Evolutionary conservation across 2,329 filamentous ascomycete genomes (phyloP), one percentile per base, ranked within the genome.

Genomic region (Kalmusia sp.): DNA sequence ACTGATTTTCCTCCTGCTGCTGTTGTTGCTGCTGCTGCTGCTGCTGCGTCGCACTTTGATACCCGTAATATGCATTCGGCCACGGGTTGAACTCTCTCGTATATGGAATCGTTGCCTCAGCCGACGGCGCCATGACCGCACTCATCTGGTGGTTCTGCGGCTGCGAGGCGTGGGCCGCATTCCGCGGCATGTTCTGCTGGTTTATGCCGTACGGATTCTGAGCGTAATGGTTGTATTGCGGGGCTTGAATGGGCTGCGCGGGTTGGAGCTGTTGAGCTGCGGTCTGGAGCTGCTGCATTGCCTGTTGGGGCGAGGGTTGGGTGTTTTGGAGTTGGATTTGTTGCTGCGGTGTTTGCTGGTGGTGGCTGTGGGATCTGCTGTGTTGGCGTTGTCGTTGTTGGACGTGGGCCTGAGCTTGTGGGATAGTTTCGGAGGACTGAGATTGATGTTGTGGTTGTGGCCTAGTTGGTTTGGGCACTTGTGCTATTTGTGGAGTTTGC

Each of bases 1-100:
- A 72, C 37, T 68, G 64, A 41, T 67, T 62, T 31, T 66, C 62
- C 34, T 66, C 64, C 25, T 64, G 64, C 8, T 55, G 58, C 34
- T 60, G 52, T 33, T 57, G 53, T 15, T 34, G 31, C n/a, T 34
- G 31, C n/a, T 34, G 31, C 31, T 34, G 63, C 28, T 63, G 64
- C 14, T 55, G 61, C 37, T 58, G 50, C 40, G 55, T 52, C 19
- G 61, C 57, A 33, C 40, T 57, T 39, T 67, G 64, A 35, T 68
- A 71, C 8, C 57, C 61, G 37, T 69, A 70, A 30, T 66, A 70
- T 28, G 62, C 28, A 38, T 34, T 44, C 31, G 19, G 44, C 68
- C 68, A 71, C 11, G 54, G 51, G 39, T 31, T 15, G 15, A 71
- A 67, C 1, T 69, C 64, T 4, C 69, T 57, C 5, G 51, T 52